Base-by-base conservation (phyloP, 2,329 filamentous ascomycete species). In the Ascochyta pisi region DNA sequence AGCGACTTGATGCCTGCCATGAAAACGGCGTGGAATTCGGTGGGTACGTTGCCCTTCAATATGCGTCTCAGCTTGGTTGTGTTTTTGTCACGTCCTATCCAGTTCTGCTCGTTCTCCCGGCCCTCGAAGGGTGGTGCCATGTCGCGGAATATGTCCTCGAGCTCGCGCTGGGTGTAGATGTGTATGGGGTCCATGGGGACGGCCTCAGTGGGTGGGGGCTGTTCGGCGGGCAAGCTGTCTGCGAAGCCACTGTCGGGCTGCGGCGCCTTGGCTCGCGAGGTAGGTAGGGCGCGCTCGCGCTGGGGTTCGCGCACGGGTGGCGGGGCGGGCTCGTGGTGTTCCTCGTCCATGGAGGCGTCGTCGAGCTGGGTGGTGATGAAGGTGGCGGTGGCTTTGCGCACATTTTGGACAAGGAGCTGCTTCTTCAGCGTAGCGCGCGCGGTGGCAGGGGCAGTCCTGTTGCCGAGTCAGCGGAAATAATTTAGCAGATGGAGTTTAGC, bases 351-450 rank as follows among this genome's bases (percentile, higher is more conserved):
- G 83, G 6, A 83, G 84, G 50, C 96, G 83, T 89, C 85, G 4
- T 84, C 86, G 42, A 97, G 85, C 60, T 89, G 88, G 51, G 89
- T 85, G 41, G 93, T 83, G 59, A 98, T 95, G 60, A 89, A 89
- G 52, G 88, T 85, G 60, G 91, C 89, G 68, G 96, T 97, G 13
- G 91, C 89, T 59, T 92, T 91, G 39, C 94, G 86, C 45, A 98
- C 91, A 68, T 92, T 92, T 75, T 90, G 90, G 68, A 86, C 87
- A 71, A 90, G 89, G 57, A 98, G 81, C 76, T 96, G 92, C 71
- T 86, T 89, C 78, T 95, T 95, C 31, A 98, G 80, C 69, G 97
- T 93, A 2, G 89, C 89, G 74, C 96, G 96, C 45, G 93, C 94
- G 53, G 87, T 83, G 62, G 90, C 89, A 15, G 92, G 90, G 0